Base-by-base conservation (phyloP, 441 rosid genomes). In the Populus trichocarpa region DNA sequence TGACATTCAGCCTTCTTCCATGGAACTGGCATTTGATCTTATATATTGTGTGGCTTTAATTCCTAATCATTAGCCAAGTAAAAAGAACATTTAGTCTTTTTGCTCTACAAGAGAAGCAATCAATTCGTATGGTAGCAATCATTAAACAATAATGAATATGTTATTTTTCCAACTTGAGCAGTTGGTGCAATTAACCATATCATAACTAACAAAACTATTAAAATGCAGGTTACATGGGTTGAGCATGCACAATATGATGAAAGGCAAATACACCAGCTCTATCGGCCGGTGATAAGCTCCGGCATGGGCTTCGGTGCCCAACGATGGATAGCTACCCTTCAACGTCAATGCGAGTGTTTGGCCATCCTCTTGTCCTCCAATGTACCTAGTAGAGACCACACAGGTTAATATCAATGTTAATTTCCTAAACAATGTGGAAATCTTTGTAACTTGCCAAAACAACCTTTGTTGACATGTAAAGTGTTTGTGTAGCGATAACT, bases 281-380 rank as follows among this genome's bases (percentile, higher is more conserved):
- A 86, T 77, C 88, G 89, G 3, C 88, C 91, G 0, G 76, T 92
- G 63, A 75, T 96, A n/a, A 82, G 83, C 36, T 89, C 90, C 0
- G 99, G 99, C 13, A 85, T 90, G 88, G 98, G 91, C 14, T 96
- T 94, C 28, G 97, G 99, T 3, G 96, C 98, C 1, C 97, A 89
- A 23, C 87, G 98, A n/a, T 96, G 99, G 99, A 85, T 91, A 5
- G 94, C 98, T 72, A 88, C 97, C 23, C 90, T 96, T 36, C 97
- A 91, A 83, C 90, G 99, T 30, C 99, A 94, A 70, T 88, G 95
- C 68, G 93, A 93, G 75, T 94, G 94, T 78, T 87, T 94, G 5
- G 92, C 97, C 22, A 87, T 93, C 70, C 92, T 93, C 77, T 89
- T 89, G 93, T 89, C 96, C 36, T 89, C 94, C 42, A 74, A 84